Percentiles rank a stretch among this genome's conserved stretches.
phyloP scores from a whole-genome alignment of 2,329 filamentous ascomycete genomes.

The Akanthomyces lecanii region DNA sequence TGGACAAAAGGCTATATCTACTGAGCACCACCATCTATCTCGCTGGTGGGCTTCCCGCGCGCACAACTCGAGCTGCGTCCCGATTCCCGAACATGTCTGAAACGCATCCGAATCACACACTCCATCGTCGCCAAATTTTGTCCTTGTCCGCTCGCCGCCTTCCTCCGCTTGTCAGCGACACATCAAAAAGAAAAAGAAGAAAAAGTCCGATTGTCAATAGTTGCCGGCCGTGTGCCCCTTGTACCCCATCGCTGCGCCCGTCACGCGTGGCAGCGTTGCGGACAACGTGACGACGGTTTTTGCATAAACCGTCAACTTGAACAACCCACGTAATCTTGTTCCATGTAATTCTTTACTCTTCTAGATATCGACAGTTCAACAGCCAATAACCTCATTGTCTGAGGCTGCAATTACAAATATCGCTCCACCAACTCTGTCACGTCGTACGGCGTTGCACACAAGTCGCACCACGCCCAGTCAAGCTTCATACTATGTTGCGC shows the following conservation, averaged over 20 bases:
- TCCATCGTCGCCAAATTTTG: neutral
- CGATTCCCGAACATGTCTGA: slow-evolving; percentile 8
- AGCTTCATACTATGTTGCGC: neutral
- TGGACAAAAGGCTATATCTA: too few species aligned
- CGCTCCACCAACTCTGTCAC: neutral
- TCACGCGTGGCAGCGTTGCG: neutral
- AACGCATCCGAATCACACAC: slow-evolving; percentile 11
- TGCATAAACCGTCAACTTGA: neutral
- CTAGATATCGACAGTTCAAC: neutral
- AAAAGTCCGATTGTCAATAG: neutral
- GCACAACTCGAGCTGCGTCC: neutral
- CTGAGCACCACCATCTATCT: too few species aligned
- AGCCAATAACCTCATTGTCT: neutral
- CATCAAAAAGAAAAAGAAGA: neutral
- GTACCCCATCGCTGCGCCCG: neutral
- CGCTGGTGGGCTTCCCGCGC: neutral
- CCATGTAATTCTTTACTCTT: neutral
- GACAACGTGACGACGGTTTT: neutral
- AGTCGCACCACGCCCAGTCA: neutral
- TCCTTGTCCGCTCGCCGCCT: neutral
- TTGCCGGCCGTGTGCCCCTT: neutral
- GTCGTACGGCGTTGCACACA: neutral
- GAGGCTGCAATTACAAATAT: neutral
- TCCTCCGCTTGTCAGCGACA: neutral
- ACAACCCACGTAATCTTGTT: neutral